Conservation (phyloP, 768 basidiomycete species). For the Podaxis sp. region DNA sequence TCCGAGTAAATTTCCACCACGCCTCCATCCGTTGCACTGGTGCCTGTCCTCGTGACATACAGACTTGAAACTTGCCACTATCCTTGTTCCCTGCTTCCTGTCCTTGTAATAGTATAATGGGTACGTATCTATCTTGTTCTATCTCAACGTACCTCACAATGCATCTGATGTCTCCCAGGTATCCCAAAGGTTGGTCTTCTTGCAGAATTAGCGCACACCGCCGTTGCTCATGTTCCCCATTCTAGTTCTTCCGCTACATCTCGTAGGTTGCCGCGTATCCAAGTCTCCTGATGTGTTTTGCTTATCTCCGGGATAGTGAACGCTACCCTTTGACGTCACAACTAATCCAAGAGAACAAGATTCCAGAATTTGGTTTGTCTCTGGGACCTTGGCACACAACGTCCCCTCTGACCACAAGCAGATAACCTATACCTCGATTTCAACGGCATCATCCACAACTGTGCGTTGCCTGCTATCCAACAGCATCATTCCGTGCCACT, state of each 20-base stretch:
- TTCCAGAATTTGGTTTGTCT: constrained; percentile 88
- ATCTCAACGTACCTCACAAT: neutral
- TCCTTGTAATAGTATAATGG: constrained; percentile 10
- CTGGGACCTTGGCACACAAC: neutral
- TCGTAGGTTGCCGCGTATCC: constrained; percentile 53
- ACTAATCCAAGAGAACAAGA: constrained; percentile 96
- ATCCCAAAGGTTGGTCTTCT: constrained; percentile 56
- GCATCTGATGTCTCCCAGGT: constrained; percentile 26
- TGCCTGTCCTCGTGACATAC: constrained; percentile 7
- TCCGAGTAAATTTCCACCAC: neutral
- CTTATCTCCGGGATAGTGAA: constrained; percentile 49
- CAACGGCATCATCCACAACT: constrained; percentile 90
- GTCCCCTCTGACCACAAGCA: constrained; percentile 24
- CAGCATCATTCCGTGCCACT: neutral
- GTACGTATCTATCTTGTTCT: neutral
- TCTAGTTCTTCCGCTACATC: constrained; percentile 93
- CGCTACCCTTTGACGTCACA: constrained; percentile 98
- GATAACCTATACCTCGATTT: constrained; percentile 94
- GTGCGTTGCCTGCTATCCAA: constrained; percentile 28
- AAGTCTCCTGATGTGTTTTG: neutral
- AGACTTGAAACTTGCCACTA: constrained; percentile 10
- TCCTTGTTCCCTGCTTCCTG: neutral
- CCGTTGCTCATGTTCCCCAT: neutral
- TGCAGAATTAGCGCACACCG: neutral
- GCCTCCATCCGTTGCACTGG: neutral